Conservation (phyloP, 2,329 filamentous ascomycete genomes). For the Ceratocystis ficicola region DNA sequence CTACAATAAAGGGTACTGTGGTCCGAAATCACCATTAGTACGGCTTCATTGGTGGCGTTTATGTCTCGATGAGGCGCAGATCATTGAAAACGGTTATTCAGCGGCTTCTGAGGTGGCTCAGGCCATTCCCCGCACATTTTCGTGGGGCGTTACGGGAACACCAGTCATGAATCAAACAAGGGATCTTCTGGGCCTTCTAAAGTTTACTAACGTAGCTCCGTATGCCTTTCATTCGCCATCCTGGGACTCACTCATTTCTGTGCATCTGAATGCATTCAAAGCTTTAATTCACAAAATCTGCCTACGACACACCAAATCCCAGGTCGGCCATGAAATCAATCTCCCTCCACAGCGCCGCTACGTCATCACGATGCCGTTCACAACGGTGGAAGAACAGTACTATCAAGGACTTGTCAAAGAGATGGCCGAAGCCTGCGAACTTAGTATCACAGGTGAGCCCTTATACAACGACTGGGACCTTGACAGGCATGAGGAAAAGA, state of each 20-base stretch:
- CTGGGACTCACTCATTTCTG: constrained; percentile 55
- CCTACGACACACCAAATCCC: constrained; percentile 74
- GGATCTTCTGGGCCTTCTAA: constrained; percentile 68
- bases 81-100: constrained; percentile 81
- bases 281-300: constrained; percentile 59
- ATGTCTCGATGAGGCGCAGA: constrained; percentile 69
- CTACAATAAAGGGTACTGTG: constrained; percentile 52
- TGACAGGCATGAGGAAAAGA: constrained; percentile 52
- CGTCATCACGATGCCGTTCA: constrained; percentile 82
- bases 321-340: constrained; percentile 63
- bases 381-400: constrained; percentile 78
- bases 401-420: constrained; percentile 65
- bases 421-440: constrained; percentile 57
- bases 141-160: constrained; percentile 88
- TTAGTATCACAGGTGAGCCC: constrained; percentile 54
- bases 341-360: constrained; percentile 75
- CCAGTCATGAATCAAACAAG: constrained; percentile 67
- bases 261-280: constrained; percentile 52
- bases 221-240: background rate
- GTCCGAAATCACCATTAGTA: constrained; percentile 62
- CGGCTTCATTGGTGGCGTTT: constrained; percentile 82
- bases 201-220: constrained; percentile 43
- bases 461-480: constrained; percentile 51
- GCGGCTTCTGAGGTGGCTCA: constrained; percentile 71
- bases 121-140: constrained; percentile 68